Evolutionary conservation across 176 grass and related monocot genomes (phyloP).

Genomic region (Rhynchospora breviuscula): DNA sequence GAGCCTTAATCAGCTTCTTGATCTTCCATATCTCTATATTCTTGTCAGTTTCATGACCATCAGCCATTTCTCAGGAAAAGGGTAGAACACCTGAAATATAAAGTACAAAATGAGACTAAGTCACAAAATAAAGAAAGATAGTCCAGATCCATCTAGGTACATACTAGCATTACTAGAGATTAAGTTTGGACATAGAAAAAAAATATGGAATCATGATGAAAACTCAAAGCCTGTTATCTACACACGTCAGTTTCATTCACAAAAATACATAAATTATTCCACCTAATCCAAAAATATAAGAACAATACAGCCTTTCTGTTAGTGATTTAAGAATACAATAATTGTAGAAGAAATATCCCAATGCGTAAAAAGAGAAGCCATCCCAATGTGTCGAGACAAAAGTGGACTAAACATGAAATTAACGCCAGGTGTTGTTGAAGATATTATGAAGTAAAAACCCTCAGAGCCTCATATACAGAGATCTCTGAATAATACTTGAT

Average conservation of each 20-base stretch:
- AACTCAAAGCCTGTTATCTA: neutral
- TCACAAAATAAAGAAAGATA: neutral
- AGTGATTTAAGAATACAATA: neutral
- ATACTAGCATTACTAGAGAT: neutral
- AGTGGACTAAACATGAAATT: neutral
- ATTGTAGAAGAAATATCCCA: neutral
- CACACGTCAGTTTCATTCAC: neutral
- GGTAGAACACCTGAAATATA: neutral
- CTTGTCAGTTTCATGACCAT: conserved; percentile 40
- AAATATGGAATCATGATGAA: neutral
- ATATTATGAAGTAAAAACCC: neutral
- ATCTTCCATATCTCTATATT: conserved; percentile 51
- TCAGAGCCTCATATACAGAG: neutral
- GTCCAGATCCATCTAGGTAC: neutral
- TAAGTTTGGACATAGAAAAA: neutral
- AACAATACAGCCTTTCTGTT: neutral
- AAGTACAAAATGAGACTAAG: neutral
- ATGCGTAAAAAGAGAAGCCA: neutral
- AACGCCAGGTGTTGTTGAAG: neutral
- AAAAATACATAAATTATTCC: neutral
- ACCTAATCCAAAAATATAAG: neutral
- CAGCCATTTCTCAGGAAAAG: conserved; percentile 28
- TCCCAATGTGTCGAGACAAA: neutral
- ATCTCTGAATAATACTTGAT: neutral
- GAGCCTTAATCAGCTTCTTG: conserved; percentile 41